These are phyloP conservation scores for Guyanaporus albipodus DNA, from an alignment of 768 basidiomycete species.

Conservation along the genomic window DNA sequence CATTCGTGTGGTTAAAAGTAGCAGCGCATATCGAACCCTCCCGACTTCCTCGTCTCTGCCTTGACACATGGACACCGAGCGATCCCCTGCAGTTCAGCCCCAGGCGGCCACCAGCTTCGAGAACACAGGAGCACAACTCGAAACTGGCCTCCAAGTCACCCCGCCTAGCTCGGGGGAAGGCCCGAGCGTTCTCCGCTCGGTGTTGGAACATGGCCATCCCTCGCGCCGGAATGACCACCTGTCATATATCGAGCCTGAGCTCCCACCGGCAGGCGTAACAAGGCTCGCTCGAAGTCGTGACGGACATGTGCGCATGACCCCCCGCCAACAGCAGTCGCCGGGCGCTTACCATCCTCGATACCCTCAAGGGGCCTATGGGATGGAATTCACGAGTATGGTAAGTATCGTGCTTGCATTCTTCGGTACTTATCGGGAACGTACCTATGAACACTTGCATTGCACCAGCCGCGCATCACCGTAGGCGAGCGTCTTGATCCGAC, in stretches of 20 bases:
- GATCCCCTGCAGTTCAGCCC: neutral
- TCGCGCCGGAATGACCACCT: too few relatives aligned
- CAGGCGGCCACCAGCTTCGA: neutral
- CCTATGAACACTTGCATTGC: neutral
- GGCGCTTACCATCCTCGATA: too few relatives aligned
- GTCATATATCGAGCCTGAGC: too few relatives aligned
- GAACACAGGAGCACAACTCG: neutral
- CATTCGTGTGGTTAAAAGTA: too few relatives aligned
- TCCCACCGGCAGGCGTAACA: too few relatives aligned
- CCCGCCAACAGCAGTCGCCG: slow-evolving; percentile 2
- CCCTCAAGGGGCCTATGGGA: too few relatives aligned
- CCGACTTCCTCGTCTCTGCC: neutral
- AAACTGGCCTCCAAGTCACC: slow-evolving; percentile 1
- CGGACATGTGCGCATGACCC: slow-evolving; percentile 5
- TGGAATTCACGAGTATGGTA: too few relatives aligned
- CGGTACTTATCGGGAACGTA: neutral
- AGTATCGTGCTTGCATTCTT: neutral
- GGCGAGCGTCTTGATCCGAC: slow-evolving; percentile 55
- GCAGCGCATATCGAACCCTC: too few relatives aligned
- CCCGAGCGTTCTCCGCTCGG: too few relatives aligned
- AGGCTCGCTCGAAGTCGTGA: slow-evolving; percentile 13
- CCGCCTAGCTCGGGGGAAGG: neutral
- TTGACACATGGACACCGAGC: slow-evolving; percentile 15
- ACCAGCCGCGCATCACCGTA: slow-evolving; percentile 36
- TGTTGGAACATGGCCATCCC: too few relatives aligned